Evolutionary conservation across 805 yeast genomes (phyloP).

Genomic region (Wickerhamiella lipophila): DNA sequence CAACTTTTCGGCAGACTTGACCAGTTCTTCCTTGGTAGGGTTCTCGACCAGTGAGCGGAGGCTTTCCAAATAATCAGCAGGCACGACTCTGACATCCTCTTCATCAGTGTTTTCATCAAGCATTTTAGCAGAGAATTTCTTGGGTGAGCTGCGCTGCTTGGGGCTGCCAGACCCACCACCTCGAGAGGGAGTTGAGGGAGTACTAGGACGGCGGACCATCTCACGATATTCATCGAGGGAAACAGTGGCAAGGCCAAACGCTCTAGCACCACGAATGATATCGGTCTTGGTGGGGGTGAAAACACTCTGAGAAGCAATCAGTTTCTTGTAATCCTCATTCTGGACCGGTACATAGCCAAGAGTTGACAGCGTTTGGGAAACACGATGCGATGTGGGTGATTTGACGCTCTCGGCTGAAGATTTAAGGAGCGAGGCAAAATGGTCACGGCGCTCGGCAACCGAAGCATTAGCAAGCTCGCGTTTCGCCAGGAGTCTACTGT

Average conservation of each 20-base stretch:
- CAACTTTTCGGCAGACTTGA: conserved; percentile 20
- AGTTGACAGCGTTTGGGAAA: conserved; percentile 24
- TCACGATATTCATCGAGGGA: conserved; percentile 34
- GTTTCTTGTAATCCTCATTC: conserved; percentile 27
- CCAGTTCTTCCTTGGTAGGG: conserved; percentile 25
- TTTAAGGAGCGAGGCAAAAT: conserved; percentile 24
- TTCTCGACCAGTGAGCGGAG: conserved; percentile 25
- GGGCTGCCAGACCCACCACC: neutral
- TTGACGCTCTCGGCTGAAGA: conserved; percentile 8
- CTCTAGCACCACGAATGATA: conserved; percentile 30
- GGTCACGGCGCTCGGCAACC: conserved; percentile 25
- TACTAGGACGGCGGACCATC: neutral
- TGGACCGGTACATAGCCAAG: conserved; percentile 29
- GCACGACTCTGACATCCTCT: conserved; percentile 23
- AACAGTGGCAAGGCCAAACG: conserved; percentile 34
- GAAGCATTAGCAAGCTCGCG: conserved; percentile 13
- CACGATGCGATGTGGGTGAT: conserved; percentile 20
- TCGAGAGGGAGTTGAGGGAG: neutral
- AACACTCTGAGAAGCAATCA: conserved; percentile 24
- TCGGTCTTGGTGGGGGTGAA: conserved; percentile 28
- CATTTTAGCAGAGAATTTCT: neutral
- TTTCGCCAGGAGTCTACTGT: neutral
- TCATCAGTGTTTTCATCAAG: conserved; percentile 9
- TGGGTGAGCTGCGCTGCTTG: conserved; percentile 3
- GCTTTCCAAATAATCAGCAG: conserved; percentile 24